Conservation (phyloP, 805 yeast species). For the Debaryomyces prosopidis region DNA sequence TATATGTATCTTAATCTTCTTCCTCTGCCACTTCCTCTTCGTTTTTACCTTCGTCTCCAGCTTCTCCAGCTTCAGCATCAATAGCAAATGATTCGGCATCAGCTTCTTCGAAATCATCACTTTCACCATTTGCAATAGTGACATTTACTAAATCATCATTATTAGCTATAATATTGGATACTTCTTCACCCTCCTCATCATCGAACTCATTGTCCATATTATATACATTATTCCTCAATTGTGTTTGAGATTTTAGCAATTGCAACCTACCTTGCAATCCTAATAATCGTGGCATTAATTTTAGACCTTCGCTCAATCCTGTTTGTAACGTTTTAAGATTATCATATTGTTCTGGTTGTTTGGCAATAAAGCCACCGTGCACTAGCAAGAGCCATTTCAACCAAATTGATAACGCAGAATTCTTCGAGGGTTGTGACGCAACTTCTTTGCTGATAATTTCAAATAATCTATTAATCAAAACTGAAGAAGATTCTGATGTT, state of each 20-base stretch:
- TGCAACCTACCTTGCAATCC: conserved; percentile 86
- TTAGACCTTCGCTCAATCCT: conserved; percentile 55
- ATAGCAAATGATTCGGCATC: conserved; percentile 5
- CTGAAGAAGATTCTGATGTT: conserved; percentile 27
- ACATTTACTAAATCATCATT: conserved; percentile 27
- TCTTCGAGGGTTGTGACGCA: conserved; percentile 26
- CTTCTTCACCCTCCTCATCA: conserved; percentile 18
- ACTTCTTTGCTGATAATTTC: conserved; percentile 27
- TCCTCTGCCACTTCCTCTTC: conserved; percentile 32
- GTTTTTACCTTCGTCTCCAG: conserved; percentile 35
- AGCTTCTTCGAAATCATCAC: conserved; percentile 30
- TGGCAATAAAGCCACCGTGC: conserved; percentile 65
- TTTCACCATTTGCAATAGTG: conserved; percentile 42
- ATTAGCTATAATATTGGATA: conserved; percentile 8
- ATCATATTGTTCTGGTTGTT: conserved; percentile 51
- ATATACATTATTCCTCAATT: conserved; percentile 45
- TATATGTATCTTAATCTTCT: conserved; percentile 3
- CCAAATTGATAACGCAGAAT: conserved; percentile 54
- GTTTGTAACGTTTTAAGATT: conserved; percentile 58
- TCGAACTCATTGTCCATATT: conserved; percentile 9
- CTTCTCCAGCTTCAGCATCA: conserved; percentile 37
- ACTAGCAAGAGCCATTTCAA: conserved; percentile 74
- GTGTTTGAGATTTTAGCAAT: conserved; percentile 72
- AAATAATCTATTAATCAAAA: conserved; percentile 23
- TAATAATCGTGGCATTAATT: conserved; percentile 63